These are phyloP conservation scores for Cucumis hystrix DNA, from an alignment of 306 rosid species.

Conservation along the genomic window DNA sequence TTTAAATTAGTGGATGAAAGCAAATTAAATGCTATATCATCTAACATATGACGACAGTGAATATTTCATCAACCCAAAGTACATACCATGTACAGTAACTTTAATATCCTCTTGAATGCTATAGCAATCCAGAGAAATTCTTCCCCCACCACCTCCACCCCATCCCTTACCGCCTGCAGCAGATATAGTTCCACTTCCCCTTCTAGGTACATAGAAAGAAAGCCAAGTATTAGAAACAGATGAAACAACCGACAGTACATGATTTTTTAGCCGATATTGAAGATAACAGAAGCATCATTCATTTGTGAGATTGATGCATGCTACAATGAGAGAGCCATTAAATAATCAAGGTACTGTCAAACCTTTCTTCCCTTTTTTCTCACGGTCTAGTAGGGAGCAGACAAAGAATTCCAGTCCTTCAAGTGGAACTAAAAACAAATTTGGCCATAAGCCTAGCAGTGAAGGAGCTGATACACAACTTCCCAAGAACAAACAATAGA, in stretches of 20 bases:
- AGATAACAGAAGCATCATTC: neutral
- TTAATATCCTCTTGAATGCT: conserved; percentile 89
- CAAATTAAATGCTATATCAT: too few relatives aligned
- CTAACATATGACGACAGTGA: neutral
- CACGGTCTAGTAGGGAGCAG: neutral
- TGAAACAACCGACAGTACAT: neutral
- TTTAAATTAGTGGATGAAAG: too few relatives aligned
- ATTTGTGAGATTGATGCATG: neutral
- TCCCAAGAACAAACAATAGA: neutral
- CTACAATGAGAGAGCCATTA: neutral
- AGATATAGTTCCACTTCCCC: conserved; percentile 81
- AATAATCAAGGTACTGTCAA: neutral
- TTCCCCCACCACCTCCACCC: conserved; percentile 99
- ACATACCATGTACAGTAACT: conserved; percentile 75
- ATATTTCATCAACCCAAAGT: conserved; percentile 3
- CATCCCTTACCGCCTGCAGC: conserved; percentile 96
- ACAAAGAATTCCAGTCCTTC: neutral
- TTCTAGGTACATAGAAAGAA: conserved; percentile 33
- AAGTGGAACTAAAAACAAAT: neutral
- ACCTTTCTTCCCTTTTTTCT: neutral
- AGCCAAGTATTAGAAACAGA: neutral
- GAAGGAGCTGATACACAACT: neutral
- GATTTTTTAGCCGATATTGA: neutral
- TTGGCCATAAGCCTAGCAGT: neutral
- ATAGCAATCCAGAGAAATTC: conserved; percentile 92